Base-by-base conservation (phyloP, 768 basidiomycete species). In the Trametes meyenii region DNA sequence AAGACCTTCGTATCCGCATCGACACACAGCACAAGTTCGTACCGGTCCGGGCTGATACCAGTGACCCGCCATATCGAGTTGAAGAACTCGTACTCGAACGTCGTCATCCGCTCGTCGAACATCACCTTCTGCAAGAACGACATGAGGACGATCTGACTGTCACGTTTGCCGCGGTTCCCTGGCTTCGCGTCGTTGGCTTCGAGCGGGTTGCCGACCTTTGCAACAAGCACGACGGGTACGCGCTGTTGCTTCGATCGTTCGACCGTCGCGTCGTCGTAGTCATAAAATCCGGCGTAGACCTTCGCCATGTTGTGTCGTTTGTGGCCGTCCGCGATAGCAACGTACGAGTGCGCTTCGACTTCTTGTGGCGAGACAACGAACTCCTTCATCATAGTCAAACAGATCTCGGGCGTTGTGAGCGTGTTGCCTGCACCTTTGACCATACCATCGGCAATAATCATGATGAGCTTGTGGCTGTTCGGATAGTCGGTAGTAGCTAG, bases 31-130 rank as follows among this genome's bases (percentile, higher is more conserved):
- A 94, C 92, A 44, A 95, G 80, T 76, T 98, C 96, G 73, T 96
- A 99, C 60, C 89, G 86, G 78, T 98, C 97, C 6, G 97, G 96
- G 72, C 90, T 91, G 61, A 99, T 87, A 29, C 97, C 97, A 16
- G 96, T 96, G 44, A 86, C 90, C 55, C 96, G 80, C 97, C 97
- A 99, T 19, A 98, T 80, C 55, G 94, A 88, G 76, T 99, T 99
- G 87, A 99, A 99, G 76, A 98, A 98, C 76, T 98, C 97, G 74
- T 98, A 98, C 78, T 98, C 97, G 73, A 99, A 96, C 56, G 93
- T 96, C 63, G 96, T 97, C 96, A 99, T 98, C 54, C 97, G 87
- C 79, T 99, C 97, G 76, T 99, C 97, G 68, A 98, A 98, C 96
- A 99, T 97, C 69, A 98, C 95, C 75, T 97, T 98, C 76, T 99